Percentiles rank a stretch among this genome's conserved stretches.
These are phyloP conservation scores for Cicer arietinum DNA, from an alignment of 306 rosid genomes.

Conservation along the genomic window DNA sequence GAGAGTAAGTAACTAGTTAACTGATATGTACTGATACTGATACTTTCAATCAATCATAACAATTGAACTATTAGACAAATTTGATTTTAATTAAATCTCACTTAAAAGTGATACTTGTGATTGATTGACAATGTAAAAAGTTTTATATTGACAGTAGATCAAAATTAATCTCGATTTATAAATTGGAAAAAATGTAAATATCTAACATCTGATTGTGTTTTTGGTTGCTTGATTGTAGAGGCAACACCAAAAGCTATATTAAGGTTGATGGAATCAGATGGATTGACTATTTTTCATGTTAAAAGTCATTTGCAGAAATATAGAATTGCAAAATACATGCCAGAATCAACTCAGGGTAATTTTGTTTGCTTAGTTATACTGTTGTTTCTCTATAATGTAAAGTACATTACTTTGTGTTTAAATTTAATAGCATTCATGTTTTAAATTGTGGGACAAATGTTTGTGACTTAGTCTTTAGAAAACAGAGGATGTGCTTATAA, in stretches of 20 bases:
- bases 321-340: constrained; percentile 85
- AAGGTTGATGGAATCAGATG: constrained; percentile 79
- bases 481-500: background rate
- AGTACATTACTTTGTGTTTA: constrained; percentile 26
- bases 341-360: constrained; percentile 73
- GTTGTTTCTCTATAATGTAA: constrained; percentile 13
- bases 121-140: too few relatives aligned
- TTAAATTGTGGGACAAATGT: background rate
- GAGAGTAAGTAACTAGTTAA: constrained; percentile 60
- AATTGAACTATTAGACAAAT: too few relatives aligned
- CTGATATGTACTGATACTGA: too few relatives aligned
- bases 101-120: too few relatives aligned
- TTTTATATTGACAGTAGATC: too few relatives aligned
- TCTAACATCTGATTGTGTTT: constrained; percentile 31
- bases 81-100: too few relatives aligned
- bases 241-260: constrained; percentile 91
- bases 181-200: background rate
- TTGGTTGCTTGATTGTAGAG: constrained; percentile 53
- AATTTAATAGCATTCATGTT: constrained; percentile 1
- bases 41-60: too few relatives aligned
- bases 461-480: background rate
- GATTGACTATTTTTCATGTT: constrained; percentile 83
- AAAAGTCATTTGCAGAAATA: constrained; percentile 98
- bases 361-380: background rate
- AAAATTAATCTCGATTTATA: too few relatives aligned